A percentile compares a stretch with the other conserved stretches of the same genome.
Conservation (phyloP, 163 green algal species). For the Scenedesmus sp. region DNA sequence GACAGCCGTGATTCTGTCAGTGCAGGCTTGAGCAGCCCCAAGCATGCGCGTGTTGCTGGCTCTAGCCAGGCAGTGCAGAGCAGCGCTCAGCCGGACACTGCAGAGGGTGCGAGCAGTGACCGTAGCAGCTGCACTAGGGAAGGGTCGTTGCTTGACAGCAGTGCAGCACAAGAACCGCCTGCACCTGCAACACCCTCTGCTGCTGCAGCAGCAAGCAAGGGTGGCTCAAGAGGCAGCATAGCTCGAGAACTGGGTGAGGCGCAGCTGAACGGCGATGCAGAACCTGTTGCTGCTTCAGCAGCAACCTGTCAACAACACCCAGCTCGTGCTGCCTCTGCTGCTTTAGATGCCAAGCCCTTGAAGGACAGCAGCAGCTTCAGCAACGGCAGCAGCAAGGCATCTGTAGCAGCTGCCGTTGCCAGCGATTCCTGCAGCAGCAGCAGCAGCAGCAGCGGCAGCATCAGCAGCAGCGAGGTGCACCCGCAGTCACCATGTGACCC, state of each 20-base stretch:
- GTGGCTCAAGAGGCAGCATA: not conserved
- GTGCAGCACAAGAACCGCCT: not conserved
- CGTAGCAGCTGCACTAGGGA: not conserved
- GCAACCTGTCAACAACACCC: not conserved
- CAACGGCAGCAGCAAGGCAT: not conserved
- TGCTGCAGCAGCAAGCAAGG: conserved; percentile 15
- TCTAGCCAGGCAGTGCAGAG: not conserved
- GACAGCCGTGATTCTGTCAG: not conserved
- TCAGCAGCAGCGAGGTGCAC: not conserved
- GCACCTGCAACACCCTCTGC: conserved; percentile 25
- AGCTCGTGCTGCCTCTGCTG: not conserved
- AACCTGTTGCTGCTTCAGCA: not conserved
- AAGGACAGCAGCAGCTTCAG: not conserved
- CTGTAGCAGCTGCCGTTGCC: not conserved
- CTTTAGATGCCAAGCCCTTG: not conserved
- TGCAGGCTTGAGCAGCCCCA: not conserved
- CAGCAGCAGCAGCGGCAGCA: not conserved
- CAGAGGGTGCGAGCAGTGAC: not conserved
- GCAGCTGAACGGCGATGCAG: not conserved
- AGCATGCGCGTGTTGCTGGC: not conserved
- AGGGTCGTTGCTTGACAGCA: not conserved
- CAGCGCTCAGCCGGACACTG: not conserved
- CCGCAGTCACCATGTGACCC: not conserved
- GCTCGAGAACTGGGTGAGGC: not conserved
- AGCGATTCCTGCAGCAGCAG: not conserved